A percentile compares a stretch with the other conserved stretches of the same genome.
phyloP scores from a whole-genome alignment of 352 stramenopile genomes.

The Phytophthora melonis region DNA sequence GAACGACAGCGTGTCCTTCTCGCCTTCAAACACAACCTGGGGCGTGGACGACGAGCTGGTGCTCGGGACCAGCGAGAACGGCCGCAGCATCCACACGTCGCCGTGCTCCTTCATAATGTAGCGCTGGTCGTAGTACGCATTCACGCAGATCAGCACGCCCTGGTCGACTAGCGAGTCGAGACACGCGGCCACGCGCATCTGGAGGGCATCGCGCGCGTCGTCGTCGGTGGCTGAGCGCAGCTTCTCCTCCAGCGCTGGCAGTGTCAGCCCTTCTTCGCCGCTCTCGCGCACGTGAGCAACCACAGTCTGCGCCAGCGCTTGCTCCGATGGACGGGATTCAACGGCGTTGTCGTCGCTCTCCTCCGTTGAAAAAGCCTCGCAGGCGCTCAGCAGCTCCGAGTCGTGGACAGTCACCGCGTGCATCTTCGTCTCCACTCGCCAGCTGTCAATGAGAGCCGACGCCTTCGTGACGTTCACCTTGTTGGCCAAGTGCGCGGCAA shows the following conservation, averaged over 20 bases:
- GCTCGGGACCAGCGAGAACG: slow-evolving; percentile 63
- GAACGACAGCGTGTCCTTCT: slow-evolving; percentile 81
- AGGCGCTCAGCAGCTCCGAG: slow-evolving; percentile 31
- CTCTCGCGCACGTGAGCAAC: slow-evolving; percentile 47
- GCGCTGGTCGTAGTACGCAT: slow-evolving; percentile 75
- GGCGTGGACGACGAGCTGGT: slow-evolving; percentile 27
- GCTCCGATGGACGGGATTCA: slow-evolving; percentile 31
- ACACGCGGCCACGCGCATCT: slow-evolving; percentile 33
- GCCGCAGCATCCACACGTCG: slow-evolving; percentile 73
- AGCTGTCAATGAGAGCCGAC: slow-evolving; percentile 71
- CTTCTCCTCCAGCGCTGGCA: slow-evolving; percentile 40
- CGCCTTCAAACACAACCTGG: slow-evolving; percentile 73
- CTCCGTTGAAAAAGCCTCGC: slow-evolving; percentile 68
- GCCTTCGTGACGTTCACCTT: slow-evolving; percentile 67
- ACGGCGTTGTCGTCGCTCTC: slow-evolving; percentile 30
- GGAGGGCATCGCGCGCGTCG: slow-evolving; percentile 19
- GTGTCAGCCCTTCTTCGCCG: slow-evolving; percentile 53
- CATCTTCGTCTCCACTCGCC: slow-evolving; percentile 79
- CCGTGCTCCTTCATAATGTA: slow-evolving; percentile 73
- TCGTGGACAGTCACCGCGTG: slow-evolving; percentile 57
- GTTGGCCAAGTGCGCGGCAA: slow-evolving; percentile 78
- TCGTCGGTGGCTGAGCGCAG: slow-evolving; percentile 11
- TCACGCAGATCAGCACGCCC: slow-evolving; percentile 67
- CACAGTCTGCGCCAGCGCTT: slow-evolving; percentile 34
- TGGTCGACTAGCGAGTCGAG: slow-evolving; percentile 64